A percentile compares a stretch with the other conserved stretches of the same genome.
Evolutionary conservation across 75 land plant genomes (phyloP).

Genomic region (Cunninghamia lanceolata): DNA sequence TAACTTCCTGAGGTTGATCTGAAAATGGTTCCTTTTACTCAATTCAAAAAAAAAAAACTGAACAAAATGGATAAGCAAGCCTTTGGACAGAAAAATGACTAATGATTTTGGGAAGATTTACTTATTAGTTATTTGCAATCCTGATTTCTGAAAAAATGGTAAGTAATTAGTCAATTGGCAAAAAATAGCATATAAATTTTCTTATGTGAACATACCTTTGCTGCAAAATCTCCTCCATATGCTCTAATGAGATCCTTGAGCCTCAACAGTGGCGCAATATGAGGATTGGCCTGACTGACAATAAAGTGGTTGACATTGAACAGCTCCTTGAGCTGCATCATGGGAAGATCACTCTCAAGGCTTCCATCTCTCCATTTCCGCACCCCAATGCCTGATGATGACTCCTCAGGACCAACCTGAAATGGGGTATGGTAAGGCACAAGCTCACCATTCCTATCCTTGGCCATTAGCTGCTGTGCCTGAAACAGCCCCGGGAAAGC

Average conservation of each 20-base stretch:
- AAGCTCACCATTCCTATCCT: slow-evolving; percentile 88
- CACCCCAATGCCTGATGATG: slow-evolving; percentile 23
- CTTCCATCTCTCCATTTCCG: slow-evolving; percentile 99
- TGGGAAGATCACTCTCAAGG: slow-evolving; percentile 96
- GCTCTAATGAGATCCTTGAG: slow-evolving; percentile 85
- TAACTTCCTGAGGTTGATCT: background rate
- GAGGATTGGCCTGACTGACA: slow-evolving; percentile 99
- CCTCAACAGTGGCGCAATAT: slow-evolving; percentile 87
- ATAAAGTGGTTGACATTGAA: slow-evolving; percentile 99
- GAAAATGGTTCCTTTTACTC: background rate
- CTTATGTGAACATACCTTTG: slow-evolving; percentile 61
- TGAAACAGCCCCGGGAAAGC: slow-evolving; percentile 99
- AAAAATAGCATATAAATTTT: background rate
- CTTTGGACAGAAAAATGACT: background rate
- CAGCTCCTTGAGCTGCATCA: slow-evolving; percentile 95
- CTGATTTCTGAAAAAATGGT: background rate
- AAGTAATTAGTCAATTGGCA: background rate
- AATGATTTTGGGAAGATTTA: background rate
- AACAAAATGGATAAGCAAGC: background rate
- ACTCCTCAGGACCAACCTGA: slow-evolving; percentile 72
- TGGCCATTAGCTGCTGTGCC: slow-evolving; percentile 99
- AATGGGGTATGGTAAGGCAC: slow-evolving; percentile 97
- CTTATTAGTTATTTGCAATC: too few species aligned
- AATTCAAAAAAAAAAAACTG: background rate
- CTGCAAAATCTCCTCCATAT: slow-evolving; percentile 97